A percentile compares a stretch with the other conserved stretches of the same genome.
Conservation (phyloP, 805 yeast genomes). For the Hanseniaspora nectarophila region DNA sequence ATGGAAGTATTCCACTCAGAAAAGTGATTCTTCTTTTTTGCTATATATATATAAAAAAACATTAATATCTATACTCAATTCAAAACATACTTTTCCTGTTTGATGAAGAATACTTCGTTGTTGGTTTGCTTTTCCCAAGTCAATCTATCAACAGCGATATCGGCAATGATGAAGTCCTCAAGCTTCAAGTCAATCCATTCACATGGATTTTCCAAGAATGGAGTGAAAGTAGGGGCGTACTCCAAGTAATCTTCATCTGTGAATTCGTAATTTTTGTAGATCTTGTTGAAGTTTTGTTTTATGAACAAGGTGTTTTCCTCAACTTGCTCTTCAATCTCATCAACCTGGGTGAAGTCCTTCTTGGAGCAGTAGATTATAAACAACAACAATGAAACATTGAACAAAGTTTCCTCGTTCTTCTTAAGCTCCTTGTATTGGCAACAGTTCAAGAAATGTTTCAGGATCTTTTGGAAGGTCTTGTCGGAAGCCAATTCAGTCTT, state of each 20-base stretch:
- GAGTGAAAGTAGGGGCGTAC: slow-evolving; percentile 17
- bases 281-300: background rate
- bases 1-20: slow-evolving; percentile 2
- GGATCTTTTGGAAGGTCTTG: background rate
- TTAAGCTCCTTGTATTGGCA: slow-evolving; percentile 1
- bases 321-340: background rate
- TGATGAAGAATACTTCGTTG: slow-evolving; percentile 30
- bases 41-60: background rate
- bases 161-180: slow-evolving; percentile 35
- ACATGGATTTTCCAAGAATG: slow-evolving; percentile 6
- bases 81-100: slow-evolving; percentile 17
- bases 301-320: background rate
- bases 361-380: background rate
- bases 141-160: slow-evolving; percentile 40
- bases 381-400: slow-evolving; percentile 3
- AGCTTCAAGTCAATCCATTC: slow-evolving; percentile 35
- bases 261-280: background rate
- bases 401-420: slow-evolving; percentile 5
- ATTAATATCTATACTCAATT: background rate
- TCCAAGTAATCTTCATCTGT: slow-evolving; percentile 10
- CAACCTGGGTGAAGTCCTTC: background rate
- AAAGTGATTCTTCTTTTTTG: background rate
- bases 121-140: slow-evolving; percentile 34
- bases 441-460: background rate
- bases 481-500: slow-evolving; percentile 29